phyloP scores from a whole-genome alignment of 345 rosid species.

The Moricandia arvensis region DNA sequence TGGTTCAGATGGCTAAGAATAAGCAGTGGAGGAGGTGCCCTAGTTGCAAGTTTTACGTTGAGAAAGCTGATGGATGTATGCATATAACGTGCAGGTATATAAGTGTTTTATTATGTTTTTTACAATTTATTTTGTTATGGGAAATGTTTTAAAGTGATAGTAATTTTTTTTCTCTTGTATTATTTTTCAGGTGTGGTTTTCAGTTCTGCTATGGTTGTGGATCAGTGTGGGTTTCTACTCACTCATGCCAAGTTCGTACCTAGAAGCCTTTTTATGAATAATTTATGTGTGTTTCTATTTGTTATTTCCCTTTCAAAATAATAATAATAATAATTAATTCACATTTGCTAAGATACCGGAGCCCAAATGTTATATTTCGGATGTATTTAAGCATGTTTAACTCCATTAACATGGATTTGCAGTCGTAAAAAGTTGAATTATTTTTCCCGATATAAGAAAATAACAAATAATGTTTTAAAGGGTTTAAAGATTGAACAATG shows the following conservation, averaged over 20 bases:
- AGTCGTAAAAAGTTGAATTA: not conserved
- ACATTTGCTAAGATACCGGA: no score
- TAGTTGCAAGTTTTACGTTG: slow-evolving; percentile 43
- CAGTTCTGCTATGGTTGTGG: slow-evolving; percentile 53
- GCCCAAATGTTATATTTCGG: no score
- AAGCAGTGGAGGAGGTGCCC: slow-evolving; percentile 52
- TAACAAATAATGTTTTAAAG: not conserved
- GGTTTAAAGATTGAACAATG: not conserved
- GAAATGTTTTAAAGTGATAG: not conserved
- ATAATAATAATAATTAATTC: no score
- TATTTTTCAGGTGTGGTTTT: slow-evolving; percentile 36
- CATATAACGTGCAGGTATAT: slow-evolving; percentile 50
- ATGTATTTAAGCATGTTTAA: no score
- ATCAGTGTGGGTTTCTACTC: slow-evolving; percentile 17
- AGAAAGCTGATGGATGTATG: slow-evolving; percentile 38
- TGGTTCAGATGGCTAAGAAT: slow-evolving; percentile 45
- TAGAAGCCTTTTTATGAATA: not conserved
- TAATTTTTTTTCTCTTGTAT: not conserved
- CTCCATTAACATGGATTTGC: not conserved
- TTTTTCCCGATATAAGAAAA: not conserved
- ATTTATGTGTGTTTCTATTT: not conserved
- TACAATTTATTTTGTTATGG: not conserved
- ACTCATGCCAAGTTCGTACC: slow-evolving; percentile 7
- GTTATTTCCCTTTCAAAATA: no score
- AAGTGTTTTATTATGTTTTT: not conserved